Percentiles rank a stretch among this genome's conserved stretches.
These are phyloP conservation scores for Entophlyctis luteolus DNA, from an alignment of 192 early-diverging fungal species.

Conservation along the genomic window DNA sequence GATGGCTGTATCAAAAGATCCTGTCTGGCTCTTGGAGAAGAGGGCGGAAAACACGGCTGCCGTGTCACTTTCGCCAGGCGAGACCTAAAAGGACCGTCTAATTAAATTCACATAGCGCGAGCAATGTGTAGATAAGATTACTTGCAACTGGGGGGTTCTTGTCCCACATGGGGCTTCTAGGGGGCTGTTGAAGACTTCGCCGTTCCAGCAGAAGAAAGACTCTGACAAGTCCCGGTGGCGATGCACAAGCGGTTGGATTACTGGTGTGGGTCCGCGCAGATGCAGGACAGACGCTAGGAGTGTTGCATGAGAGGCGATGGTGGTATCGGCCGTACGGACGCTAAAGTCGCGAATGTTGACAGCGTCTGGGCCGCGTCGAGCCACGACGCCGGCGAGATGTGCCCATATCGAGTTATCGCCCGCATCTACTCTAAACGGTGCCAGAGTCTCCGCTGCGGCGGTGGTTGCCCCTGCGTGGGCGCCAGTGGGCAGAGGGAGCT, in stretches of 20 bases:
- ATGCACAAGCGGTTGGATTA: constrained; percentile 29
- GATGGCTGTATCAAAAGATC: constrained; percentile 38
- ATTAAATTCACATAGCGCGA: neutral
- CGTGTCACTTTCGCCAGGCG: constrained; percentile 57
- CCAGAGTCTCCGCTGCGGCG: too few species aligned
- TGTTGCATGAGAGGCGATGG: neutral
- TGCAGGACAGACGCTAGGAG: constrained; percentile 28
- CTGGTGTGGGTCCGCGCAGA: constrained; percentile 26
- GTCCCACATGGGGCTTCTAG: too few species aligned
- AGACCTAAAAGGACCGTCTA: constrained; percentile 17
- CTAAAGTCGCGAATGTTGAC: neutral
- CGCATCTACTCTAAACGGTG: too few species aligned
- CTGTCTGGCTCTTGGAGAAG: constrained; percentile 58
- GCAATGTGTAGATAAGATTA: neutral
- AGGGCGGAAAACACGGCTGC: constrained; percentile 40
- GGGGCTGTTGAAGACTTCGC: constrained; percentile 91
- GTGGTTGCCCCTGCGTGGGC: too few species aligned
- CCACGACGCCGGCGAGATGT: too few species aligned
- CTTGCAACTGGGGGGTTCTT: neutral
- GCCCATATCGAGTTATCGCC: too few species aligned
- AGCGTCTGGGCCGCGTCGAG: neutral
- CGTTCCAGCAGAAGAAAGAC: constrained; percentile 60
- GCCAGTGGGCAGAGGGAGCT: too few species aligned
- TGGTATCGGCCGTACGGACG: neutral
- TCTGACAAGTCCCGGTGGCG: neutral